A percentile compares a stretch with the other conserved stretches of the same genome.
Conservation (phyloP, 2,329 filamentous ascomycete genomes). For the Epichloe uncinata region DNA sequence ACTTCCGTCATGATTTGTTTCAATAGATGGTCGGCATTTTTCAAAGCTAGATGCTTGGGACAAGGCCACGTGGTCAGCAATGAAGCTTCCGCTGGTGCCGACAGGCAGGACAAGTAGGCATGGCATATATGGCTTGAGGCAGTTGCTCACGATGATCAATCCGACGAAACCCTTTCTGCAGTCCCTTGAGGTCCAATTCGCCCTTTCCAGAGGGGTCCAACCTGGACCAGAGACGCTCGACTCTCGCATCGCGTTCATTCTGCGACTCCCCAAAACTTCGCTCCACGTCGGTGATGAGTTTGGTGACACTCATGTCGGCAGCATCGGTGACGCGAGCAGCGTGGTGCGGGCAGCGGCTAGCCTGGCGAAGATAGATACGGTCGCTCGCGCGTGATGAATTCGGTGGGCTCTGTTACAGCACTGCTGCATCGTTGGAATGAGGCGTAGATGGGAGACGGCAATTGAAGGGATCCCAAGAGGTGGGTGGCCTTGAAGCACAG, state of each 20-base stretch:
- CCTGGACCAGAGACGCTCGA: constrained; percentile 72
- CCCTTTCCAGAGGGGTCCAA: constrained; percentile 67
- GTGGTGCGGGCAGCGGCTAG: constrained; percentile 14
- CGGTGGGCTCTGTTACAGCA: constrained; percentile 3
- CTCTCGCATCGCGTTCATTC: constrained; percentile 65
- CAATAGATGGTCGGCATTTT: constrained; percentile 83
- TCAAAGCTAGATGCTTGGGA: constrained; percentile 40
- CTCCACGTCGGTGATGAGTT: constrained; percentile 37
- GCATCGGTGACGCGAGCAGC: constrained; percentile 14
- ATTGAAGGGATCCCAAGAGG: constrained; percentile 1
- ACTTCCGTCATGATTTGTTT: constrained; percentile 68
- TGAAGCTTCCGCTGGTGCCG: background rate
- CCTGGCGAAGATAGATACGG: constrained; percentile 2
- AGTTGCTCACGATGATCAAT: constrained; percentile 78
- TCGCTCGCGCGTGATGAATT: constrained; percentile 7
- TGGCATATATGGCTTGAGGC: background rate
- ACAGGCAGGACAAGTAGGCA: background rate
- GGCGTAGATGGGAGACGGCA: background rate
- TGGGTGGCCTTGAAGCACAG: constrained; percentile 2
- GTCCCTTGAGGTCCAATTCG: constrained; percentile 68
- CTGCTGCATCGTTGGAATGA: constrained; percentile 6
- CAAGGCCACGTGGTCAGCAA: background rate
- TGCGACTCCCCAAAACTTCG: constrained; percentile 65
- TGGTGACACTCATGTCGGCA: constrained; percentile 26
- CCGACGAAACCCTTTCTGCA: constrained; percentile 72